phyloP scores from a whole-genome alignment of 2,329 filamentous ascomycete species.

The Chaetoscypha palmicola region DNA sequence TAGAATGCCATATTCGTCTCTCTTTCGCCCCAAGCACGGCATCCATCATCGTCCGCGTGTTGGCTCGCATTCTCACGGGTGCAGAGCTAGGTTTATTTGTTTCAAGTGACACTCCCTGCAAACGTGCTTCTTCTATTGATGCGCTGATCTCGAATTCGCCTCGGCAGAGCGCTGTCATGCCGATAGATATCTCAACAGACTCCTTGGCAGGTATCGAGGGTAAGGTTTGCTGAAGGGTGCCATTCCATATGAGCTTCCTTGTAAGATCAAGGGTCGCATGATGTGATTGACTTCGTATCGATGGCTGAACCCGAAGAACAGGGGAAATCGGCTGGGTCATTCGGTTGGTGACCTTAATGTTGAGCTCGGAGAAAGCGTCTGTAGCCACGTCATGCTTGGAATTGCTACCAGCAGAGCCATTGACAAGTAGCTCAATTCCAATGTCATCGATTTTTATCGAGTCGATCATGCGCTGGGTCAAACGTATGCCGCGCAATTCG shows the following conservation, averaged over 20 bases:
- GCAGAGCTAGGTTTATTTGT: conserved; percentile 27
- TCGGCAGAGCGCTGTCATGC: conserved; percentile 67
- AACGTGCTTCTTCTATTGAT: conserved; percentile 70
- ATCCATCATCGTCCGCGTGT: conserved; percentile 52
- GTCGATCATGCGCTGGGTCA: conserved; percentile 75
- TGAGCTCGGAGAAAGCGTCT: conserved; percentile 63
- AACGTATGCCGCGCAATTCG: conserved; percentile 67
- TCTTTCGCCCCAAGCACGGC: conserved; percentile 51
- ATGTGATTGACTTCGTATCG: conserved; percentile 57
- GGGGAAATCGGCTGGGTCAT: conserved; percentile 61
- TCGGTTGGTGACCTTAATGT: conserved; percentile 67
- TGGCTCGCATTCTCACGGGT: conserved; percentile 37
- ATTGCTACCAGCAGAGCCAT: conserved; percentile 17
- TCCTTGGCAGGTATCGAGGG: conserved; percentile 53
- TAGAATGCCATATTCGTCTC: conserved; percentile 58
- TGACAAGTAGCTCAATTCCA: conserved; percentile 55
- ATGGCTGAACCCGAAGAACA: conserved; percentile 69
- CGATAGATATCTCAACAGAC: conserved; percentile 55
- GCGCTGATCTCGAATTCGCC: conserved; percentile 79
- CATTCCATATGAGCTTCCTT: conserved; percentile 78
- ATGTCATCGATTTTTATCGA: conserved; percentile 75
- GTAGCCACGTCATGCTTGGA: conserved; percentile 31
- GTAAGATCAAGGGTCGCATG: conserved; percentile 73
- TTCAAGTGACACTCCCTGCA: conserved; percentile 31
- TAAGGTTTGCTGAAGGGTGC: conserved; percentile 69